phyloP scores from a whole-genome alignment of 2,329 filamentous ascomycete genomes.

The Sclerotinia minor region DNA sequence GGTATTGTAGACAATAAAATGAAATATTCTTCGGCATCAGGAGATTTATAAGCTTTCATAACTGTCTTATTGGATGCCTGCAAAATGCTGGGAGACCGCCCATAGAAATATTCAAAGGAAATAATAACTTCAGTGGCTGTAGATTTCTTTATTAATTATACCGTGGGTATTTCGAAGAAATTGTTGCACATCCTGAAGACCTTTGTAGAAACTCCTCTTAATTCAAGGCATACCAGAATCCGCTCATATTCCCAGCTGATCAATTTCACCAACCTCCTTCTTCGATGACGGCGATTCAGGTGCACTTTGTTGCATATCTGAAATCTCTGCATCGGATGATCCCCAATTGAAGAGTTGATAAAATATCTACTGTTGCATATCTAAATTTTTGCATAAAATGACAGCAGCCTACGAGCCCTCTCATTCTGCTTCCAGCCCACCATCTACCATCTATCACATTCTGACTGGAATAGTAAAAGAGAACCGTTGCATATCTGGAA shows the following conservation, averaged over 20 bases:
- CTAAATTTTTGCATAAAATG: neutral
- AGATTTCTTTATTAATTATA: too few species aligned
- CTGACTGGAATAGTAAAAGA: rapidly evolving
- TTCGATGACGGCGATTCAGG: too few species aligned
- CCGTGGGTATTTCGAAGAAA: too few species aligned
- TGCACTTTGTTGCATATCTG: neutral
- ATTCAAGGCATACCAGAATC: neutral
- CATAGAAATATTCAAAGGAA: too few species aligned
- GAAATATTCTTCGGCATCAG: too few species aligned
- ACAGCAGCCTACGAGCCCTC: neutral
- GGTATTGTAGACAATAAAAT: too few species aligned
- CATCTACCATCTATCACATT: neutral
- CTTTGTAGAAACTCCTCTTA: neutral
- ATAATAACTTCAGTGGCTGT: too few species aligned
- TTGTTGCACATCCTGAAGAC: neutral
- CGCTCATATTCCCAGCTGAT: neutral
- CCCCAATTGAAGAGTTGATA: too few species aligned
- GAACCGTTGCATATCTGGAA: neutral
- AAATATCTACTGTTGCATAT: neutral
- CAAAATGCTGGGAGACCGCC: too few species aligned
- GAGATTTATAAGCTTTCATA: too few species aligned
- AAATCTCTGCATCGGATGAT: neutral
- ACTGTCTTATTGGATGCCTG: too few species aligned
- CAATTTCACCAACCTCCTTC: neutral
- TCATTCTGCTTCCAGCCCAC: neutral